Evolutionary conservation across 2,329 filamentous ascomycete genomes (phyloP).

Genomic region (Verticillium nonalfalfae): DNA sequence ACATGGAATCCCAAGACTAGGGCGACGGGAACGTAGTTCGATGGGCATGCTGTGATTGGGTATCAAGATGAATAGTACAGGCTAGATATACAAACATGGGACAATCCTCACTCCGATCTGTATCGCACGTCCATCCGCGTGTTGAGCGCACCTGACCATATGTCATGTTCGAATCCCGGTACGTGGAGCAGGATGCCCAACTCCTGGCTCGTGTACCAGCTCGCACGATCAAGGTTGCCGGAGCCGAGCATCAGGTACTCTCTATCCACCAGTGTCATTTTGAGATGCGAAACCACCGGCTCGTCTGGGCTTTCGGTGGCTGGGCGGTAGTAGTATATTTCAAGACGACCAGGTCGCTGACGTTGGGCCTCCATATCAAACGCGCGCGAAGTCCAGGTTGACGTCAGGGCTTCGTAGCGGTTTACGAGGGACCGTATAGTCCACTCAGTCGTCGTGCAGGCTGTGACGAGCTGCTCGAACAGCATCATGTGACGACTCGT

Average conservation of each 20-base stretch:
- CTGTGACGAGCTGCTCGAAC: slow-evolving; percentile 74
- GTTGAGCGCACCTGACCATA: slow-evolving; percentile 32
- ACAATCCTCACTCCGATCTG: slow-evolving; percentile 2
- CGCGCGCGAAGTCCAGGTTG: slow-evolving; percentile 6
- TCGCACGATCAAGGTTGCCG: slow-evolving; percentile 79
- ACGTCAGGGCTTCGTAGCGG: slow-evolving; percentile 35
- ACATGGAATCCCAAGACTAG: not conserved
- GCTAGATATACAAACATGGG: not conserved
- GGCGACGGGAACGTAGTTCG: not conserved
- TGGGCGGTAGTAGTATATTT: slow-evolving; percentile 52
- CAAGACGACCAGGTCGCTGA: slow-evolving; percentile 41
- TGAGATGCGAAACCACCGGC: slow-evolving; percentile 70
- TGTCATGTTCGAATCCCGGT: slow-evolving; percentile 25
- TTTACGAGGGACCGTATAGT: slow-evolving; percentile 55
- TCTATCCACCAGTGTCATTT: slow-evolving; percentile 67
- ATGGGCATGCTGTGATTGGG: not conserved
- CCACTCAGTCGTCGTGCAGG: slow-evolving; percentile 64
- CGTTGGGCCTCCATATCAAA: slow-evolving; percentile 34
- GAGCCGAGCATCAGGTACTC: slow-evolving; percentile 66
- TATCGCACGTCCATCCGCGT: slow-evolving; percentile 24
- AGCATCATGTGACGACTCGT: slow-evolving; percentile 68
- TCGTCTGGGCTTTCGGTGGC: slow-evolving; percentile 36
- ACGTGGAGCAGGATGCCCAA: slow-evolving; percentile 58
- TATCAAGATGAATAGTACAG: not conserved
- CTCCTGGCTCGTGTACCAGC: slow-evolving; percentile 84